Conservation (phyloP, 139 green algal species). For the Tetraselmis striata region DNA sequence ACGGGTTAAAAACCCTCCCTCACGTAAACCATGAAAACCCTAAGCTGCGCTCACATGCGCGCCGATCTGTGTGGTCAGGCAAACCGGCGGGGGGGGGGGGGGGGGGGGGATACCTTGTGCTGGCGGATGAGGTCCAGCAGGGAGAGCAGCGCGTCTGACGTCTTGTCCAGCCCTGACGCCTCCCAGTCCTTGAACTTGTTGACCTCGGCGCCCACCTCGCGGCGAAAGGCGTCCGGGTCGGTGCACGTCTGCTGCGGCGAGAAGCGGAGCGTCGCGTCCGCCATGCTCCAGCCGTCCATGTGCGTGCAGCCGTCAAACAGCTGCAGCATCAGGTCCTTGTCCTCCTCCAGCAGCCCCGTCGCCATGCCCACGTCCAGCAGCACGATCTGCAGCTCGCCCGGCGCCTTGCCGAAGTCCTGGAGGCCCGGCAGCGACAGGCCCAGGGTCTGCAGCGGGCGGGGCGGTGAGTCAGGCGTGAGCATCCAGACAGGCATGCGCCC, state of each 20-base stretch:
- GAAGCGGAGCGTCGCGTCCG: conserved; percentile 63
- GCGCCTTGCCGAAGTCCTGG: background rate
- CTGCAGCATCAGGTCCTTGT: conserved; percentile 55
- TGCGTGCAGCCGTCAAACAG: conserved; percentile 47
- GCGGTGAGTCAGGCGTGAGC: too few species aligned
- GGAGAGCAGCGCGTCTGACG: conserved; percentile 55
- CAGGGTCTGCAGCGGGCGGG: background rate
- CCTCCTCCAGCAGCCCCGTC: conserved; percentile 56
- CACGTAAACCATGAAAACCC: too few species aligned
- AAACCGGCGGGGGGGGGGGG: background rate
- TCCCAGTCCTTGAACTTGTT: conserved; percentile 1
- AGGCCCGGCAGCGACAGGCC: background rate
- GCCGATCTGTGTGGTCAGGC: too few species aligned
- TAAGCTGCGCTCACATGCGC: too few species aligned
- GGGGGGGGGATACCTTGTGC: conserved; percentile 40
- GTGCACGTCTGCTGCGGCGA: conserved; percentile 59
- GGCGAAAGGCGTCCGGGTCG: conserved; percentile 56
- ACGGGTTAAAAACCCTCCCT: too few species aligned
- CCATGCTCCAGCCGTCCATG: conserved; percentile 59
- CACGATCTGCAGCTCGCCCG: conserved; percentile 54
- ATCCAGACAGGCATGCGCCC: too few species aligned
- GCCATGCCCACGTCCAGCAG: conserved; percentile 90
- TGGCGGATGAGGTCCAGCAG: conserved; percentile 72
- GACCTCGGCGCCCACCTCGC: conserved; percentile 1
- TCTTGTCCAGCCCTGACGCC: background rate